Evolutionary conservation across 139 green algal genomes (phyloP).

Genomic region (Raphidocelis subcapitata): DNA sequence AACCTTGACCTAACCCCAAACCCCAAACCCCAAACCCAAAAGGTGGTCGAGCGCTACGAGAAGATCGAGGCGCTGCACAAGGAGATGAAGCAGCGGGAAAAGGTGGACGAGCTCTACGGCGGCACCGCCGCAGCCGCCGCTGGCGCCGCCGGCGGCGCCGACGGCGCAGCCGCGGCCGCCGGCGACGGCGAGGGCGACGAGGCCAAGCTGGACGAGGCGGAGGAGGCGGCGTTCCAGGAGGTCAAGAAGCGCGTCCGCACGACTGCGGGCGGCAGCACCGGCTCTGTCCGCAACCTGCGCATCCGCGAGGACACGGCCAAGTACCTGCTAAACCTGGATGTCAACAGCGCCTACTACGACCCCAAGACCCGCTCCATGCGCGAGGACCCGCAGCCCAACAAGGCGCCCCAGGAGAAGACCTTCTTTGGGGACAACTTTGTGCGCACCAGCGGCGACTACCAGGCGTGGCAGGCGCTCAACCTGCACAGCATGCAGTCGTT

Average conservation of each 20-base stretch:
- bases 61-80: conserved; percentile 65
- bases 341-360: conserved; percentile 96
- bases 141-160: conserved; percentile 46
- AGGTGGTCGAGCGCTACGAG: conserved; percentile 78
- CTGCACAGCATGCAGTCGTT: conserved; percentile 80
- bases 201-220: conserved; percentile 87
- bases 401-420: conserved; percentile 63
- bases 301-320: conserved; percentile 99
- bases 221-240: conserved; percentile 85
- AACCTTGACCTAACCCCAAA: too few species aligned
- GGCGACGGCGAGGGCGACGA: conserved; percentile 46
- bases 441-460: conserved; percentile 74
- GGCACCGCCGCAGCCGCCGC: not conserved
- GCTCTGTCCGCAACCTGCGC: conserved; percentile 93
- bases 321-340: conserved; percentile 98
- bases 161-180: conserved; percentile 28
- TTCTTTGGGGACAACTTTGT: conserved; percentile 96
- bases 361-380: conserved; percentile 97
- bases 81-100: conserved; percentile 71
- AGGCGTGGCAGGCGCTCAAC: conserved; percentile 81
- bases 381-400: conserved; percentile 80
- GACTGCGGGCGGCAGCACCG: conserved; percentile 83
- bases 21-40: conserved; percentile 20
- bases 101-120: conserved; percentile 32
- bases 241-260: conserved; percentile 96